Evolutionary conservation across 2,329 filamentous ascomycete genomes (phyloP).

Genomic region (Sarocladiaceae sp.): DNA sequence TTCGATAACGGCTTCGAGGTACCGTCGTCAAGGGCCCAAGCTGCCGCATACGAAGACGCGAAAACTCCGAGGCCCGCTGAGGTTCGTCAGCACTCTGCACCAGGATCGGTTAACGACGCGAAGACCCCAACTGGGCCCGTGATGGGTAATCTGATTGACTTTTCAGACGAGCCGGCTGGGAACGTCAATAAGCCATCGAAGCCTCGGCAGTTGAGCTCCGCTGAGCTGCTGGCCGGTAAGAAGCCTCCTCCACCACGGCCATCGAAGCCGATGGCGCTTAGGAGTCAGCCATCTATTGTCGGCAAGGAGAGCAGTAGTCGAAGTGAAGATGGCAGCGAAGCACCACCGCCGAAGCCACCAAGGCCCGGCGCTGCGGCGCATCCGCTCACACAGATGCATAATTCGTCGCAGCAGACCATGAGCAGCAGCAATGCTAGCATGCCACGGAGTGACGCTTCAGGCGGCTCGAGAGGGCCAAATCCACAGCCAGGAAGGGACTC

Average conservation of each 20-base stretch:
- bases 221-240: conserved; percentile 24
- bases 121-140: conserved; percentile 27
- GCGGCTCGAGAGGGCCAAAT: conserved; percentile 8
- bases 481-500: conserved; percentile 14
- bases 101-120: conserved; percentile 13
- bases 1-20: conserved; percentile 58
- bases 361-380: conserved; percentile 25
- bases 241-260: conserved; percentile 48
- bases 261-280: conserved; percentile 49
- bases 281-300: conserved; percentile 33
- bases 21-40: conserved; percentile 20
- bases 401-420: conserved; percentile 27
- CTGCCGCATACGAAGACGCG: conserved; percentile 20
- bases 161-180: conserved; percentile 43
- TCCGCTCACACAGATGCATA: conserved; percentile 35
- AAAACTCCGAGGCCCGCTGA: conserved; percentile 7
- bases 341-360: conserved; percentile 29
- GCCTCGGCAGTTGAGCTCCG: conserved; percentile 20
- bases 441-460: conserved; percentile 13
- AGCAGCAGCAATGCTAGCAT: conserved; percentile 13
- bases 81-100: conserved; percentile 21
- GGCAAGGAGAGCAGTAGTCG: conserved; percentile 14
- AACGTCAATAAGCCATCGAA: conserved; percentile 23
- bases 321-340: conserved; percentile 3
- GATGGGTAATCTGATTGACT: conserved; percentile 57